phyloP scores from a whole-genome alignment of 2,329 filamentous ascomycete species.

The Aaosphaeria pasadenensis region DNA sequence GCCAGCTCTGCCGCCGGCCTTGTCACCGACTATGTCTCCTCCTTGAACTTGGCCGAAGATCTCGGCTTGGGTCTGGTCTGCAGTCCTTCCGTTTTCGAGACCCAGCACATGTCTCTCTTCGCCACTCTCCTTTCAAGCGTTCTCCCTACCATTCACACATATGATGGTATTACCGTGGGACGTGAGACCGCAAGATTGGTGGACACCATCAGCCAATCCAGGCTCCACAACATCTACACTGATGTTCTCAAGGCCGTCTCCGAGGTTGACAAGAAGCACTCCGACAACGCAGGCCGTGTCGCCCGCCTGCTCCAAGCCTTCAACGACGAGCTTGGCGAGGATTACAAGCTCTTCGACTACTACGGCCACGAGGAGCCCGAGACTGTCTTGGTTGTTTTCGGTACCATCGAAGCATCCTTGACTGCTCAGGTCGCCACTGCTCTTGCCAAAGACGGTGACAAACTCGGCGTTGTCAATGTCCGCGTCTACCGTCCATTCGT shows the following conservation, averaged over 20 bases:
- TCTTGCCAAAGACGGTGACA: constrained; percentile 69
- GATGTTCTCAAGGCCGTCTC: constrained; percentile 61
- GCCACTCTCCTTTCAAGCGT: constrained; percentile 76
- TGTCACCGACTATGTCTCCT: constrained; percentile 81
- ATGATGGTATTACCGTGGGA: constrained; percentile 80
- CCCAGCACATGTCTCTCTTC: constrained; percentile 93
- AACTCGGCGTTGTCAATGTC: constrained; percentile 85
- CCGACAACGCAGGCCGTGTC: constrained; percentile 70
- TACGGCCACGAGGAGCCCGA: constrained; percentile 77
- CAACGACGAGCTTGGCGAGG: constrained; percentile 89
- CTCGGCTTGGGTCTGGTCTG: constrained; percentile 82
- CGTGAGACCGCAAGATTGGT: constrained; percentile 79
- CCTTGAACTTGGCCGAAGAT: constrained; percentile 80
- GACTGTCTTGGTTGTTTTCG: constrained; percentile 85
- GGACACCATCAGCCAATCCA: constrained; percentile 72
- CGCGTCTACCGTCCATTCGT: constrained; percentile 93
- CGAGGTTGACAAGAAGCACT: constrained; percentile 64
- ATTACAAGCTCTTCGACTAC: constrained; percentile 94
- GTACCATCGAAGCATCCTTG: constrained; percentile 84
- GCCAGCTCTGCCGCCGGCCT: constrained; percentile 64
- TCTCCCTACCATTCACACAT: constrained; percentile 81
- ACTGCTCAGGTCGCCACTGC: constrained; percentile 75
- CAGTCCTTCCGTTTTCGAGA: constrained; percentile 83
- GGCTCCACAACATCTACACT: constrained; percentile 67
- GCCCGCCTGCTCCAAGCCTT: constrained; percentile 68